Evolutionary conservation across 1,284 basidiomycete genomes (phyloP), one percentile per base, ranked within the genome.

Genomic region (Irpex rosettiformis): DNA sequence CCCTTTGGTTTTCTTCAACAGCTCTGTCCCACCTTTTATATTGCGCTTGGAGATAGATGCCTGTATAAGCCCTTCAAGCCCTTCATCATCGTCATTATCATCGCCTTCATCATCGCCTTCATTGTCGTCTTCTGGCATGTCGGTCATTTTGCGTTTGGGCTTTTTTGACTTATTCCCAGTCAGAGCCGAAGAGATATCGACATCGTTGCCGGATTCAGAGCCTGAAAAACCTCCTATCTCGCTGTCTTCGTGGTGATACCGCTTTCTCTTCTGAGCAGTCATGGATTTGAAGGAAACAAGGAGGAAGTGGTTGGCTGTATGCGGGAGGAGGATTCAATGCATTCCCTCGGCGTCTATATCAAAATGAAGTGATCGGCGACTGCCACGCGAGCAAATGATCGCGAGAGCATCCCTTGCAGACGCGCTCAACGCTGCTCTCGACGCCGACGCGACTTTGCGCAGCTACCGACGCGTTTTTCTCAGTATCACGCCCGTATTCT

Each of bases 1-100:
- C 4, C 82, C 83, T 64, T 88, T 90, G 3, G 82, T 78, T 67
- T 85, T 87, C 69, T 89, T 92, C 57, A 92, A 67, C 8, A 89
- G 60, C 56, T 86, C 81, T 0, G 86, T 89, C 0, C 90, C 90
- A 30, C 75, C 77, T 70, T 89, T 91, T 16, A 85, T 73, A 68
- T 91, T 80, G 29, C 86, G 74, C 69, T 85, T 89, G 7, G 80
- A 69, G 52, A 90, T 89, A 28, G 86, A 83, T 7, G 81, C 75
- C 48, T 82, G 77, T 21, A 93, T 83, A 54, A 91, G 80, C 16
- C 82, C 75, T 48, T 78, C 75, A 52, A 89, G 75, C 3, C 80
- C 82, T 3, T 84, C 84, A 42, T 85, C 85, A 55, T 82, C 81
- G 24, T 75, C 72, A 3, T 71, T 69, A 6, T 64, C 69, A 13